These are phyloP conservation scores for Anethum foeniculum DNA, from an alignment of 140 eudicot species.

Conservation along the genomic window DNA sequence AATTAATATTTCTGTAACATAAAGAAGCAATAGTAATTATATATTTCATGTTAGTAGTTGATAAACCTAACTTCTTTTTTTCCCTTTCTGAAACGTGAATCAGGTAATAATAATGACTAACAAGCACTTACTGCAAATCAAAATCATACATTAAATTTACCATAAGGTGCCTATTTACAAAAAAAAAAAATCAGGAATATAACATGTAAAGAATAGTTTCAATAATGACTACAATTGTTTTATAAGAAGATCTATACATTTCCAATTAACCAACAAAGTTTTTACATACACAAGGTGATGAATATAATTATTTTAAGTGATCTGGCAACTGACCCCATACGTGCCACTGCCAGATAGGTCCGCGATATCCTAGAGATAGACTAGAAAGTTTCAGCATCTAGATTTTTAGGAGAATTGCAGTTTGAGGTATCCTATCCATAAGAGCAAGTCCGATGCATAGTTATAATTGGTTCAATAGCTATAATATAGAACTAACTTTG, in stretches of 20 bases:
- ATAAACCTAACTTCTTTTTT: background rate
- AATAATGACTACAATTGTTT: background rate
- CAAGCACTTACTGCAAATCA: background rate
- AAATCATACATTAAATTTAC: background rate
- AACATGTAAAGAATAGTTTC: background rate
- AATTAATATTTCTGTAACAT: background rate
- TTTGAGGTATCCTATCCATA: background rate
- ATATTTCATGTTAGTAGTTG: background rate
- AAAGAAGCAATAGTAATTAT: background rate
- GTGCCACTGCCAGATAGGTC: background rate
- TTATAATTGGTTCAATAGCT: no score
- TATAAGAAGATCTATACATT: background rate
- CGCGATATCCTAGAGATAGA: background rate
- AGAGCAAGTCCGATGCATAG: no score
- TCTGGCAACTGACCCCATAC: background rate
- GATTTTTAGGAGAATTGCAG: background rate
- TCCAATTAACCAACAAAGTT: background rate
- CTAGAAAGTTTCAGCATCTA: background rate
- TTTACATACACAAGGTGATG: background rate
- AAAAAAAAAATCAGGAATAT: background rate
- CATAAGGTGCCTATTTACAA: background rate
- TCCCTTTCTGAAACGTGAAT: background rate
- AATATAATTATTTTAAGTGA: background rate
- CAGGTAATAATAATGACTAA: background rate
- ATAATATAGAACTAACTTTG: no score